A percentile compares a stretch with the other conserved stretches of the same genome.
These are phyloP conservation scores for Populus hybrid DNA, from an alignment of 441 rosid genomes.

Conservation along the genomic window DNA sequence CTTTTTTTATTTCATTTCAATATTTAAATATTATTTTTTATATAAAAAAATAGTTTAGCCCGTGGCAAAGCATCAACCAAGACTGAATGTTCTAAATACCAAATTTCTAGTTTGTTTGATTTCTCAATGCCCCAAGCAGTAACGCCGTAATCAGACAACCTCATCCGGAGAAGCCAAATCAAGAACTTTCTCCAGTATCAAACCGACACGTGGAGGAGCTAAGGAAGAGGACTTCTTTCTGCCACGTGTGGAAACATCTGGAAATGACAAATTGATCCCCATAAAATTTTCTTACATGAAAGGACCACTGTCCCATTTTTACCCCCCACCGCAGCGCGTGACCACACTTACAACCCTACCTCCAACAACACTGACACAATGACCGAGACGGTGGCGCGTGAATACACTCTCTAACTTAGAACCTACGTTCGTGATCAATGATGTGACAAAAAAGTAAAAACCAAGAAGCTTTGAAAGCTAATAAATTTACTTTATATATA, in stretches of 20 bases:
- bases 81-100: no score
- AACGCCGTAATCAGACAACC: no score
- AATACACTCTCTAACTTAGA: neutral
- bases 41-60: no score
- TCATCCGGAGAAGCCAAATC: no score
- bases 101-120: no score
- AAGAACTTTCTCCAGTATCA: constrained; percentile 14
- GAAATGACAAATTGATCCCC: neutral
- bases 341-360: neutral
- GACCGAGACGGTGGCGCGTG: neutral
- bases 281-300: neutral
- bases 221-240: constrained; percentile 49
- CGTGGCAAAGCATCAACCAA: no score
- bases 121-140: no score
- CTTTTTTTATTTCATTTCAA: no score
- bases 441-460: neutral
- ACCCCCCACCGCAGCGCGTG: neutral
- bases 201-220: constrained; percentile 38
- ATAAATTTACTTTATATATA: no score
- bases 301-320: neutral
- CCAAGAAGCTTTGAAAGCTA: neutral
- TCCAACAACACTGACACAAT: neutral
- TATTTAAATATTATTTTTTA: no score
- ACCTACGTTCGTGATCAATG: neutral
- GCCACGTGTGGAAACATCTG: constrained; percentile 33